Conservation (phyloP, 495 filamentous ascomycete species). For the Trichodelitschia bisporula region DNA sequence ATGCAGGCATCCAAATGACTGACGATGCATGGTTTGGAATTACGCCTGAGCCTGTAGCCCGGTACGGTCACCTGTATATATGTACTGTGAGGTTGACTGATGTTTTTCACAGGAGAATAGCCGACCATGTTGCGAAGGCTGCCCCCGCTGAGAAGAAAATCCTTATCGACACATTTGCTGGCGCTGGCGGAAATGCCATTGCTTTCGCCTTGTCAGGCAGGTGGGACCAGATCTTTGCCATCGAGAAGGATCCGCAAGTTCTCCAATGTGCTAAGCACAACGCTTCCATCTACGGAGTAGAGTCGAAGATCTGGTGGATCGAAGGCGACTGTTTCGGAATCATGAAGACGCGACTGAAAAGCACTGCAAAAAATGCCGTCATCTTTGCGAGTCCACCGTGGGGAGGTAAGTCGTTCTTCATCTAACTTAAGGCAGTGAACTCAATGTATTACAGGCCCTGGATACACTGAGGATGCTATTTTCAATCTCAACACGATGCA, state of each 20-base stretch:
- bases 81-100: no score
- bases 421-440: background rate
- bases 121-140: conserved; percentile 35
- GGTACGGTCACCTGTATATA: conserved; percentile 28
- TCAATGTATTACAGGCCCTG: background rate
- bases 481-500: conserved; percentile 76
- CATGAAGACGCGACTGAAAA: conserved; percentile 12
- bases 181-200: conserved; percentile 86
- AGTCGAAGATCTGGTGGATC: conserved; percentile 57
- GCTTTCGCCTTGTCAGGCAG: conserved; percentile 57
- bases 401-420: conserved; percentile 35
- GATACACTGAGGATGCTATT: background rate
- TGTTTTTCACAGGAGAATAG: conserved; percentile 37
- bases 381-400: conserved; percentile 87
- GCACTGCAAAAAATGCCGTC: conserved; percentile 21
- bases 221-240: conserved; percentile 63
- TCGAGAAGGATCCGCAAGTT: conserved; percentile 56
- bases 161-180: conserved; percentile 71
- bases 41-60: conserved; percentile 74
- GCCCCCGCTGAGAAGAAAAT: conserved; percentile 26
- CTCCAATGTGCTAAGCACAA: conserved; percentile 83
- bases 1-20: conserved; percentile 73
- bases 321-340: conserved; percentile 59
- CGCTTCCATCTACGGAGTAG: conserved; percentile 65
- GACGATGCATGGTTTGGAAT: conserved; percentile 89